A percentile compares a stretch with the other conserved stretches of the same genome.
Conservation (phyloP, 179 eudicot genomes). For the Spinacia oleracea region DNA sequence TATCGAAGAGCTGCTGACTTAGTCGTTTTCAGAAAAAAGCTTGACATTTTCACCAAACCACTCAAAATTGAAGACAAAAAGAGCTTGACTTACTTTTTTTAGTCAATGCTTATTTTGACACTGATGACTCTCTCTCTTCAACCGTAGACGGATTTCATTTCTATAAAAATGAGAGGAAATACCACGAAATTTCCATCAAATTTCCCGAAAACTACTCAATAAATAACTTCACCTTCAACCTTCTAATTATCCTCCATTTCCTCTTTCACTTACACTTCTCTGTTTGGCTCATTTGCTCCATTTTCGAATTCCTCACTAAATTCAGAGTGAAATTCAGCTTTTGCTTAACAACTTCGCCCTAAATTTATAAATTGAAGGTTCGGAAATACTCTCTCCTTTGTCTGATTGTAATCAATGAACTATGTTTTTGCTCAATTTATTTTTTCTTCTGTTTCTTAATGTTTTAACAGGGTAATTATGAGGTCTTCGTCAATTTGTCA, state of each 20-base stretch:
- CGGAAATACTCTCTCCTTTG: not conserved
- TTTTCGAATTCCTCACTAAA: not conserved
- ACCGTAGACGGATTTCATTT: too few species aligned
- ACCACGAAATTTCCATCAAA: slow-evolving; percentile 26
- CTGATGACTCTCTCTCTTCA: not conserved
- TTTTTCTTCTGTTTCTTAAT: not conserved
- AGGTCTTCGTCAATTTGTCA: not conserved
- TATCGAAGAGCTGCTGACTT: not conserved
- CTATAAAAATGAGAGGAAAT: too few species aligned
- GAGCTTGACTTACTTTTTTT: not conserved
- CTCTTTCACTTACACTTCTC: not conserved
- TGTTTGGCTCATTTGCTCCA: not conserved
- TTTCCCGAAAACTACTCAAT: not conserved
- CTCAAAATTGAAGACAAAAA: not conserved
- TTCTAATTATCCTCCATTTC: not conserved
- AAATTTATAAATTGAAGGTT: not conserved
- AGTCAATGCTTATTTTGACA: not conserved
- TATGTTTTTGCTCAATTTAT: not conserved
- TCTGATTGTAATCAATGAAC: not conserved
- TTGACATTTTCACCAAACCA: not conserved
- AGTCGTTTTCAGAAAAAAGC: not conserved
- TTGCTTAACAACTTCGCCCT: not conserved
- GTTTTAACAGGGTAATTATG: not conserved
- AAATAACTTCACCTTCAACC: not conserved
- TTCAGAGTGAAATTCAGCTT: not conserved